Evolutionary conservation across 768 basidiomycete species (phyloP).

Genomic region (Macrolepiota fuliginosa): DNA sequence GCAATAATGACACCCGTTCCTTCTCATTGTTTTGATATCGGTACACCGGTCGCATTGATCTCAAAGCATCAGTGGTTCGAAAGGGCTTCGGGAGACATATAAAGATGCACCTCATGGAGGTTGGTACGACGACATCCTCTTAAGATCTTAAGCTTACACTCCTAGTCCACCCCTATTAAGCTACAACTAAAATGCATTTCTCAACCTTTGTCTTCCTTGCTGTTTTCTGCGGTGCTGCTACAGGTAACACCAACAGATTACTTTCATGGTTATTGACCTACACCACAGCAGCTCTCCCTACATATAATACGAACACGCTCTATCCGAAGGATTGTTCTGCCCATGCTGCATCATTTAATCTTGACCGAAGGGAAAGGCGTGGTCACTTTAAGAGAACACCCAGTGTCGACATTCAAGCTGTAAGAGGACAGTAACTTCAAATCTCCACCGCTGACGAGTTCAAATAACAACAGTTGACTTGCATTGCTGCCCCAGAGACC

Average conservation of each 20-base stretch:
- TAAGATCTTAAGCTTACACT: neutral
- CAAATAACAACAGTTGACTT: neutral
- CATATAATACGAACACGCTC: neutral
- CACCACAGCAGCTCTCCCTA: neutral
- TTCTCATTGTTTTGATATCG: neutral
- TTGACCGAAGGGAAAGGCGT: slow-evolving; percentile 8
- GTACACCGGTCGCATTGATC: neutral
- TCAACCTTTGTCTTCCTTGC: neutral
- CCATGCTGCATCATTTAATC: slow-evolving; percentile 6
- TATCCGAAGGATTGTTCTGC: slow-evolving; percentile 6
- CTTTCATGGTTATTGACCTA: neutral
- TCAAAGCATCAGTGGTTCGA: neutral
- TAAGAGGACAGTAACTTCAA: neutral
- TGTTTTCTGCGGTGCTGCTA: neutral
- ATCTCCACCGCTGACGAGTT: neutral
- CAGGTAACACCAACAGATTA: neutral
- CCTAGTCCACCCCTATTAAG: neutral
- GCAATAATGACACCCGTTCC: neutral
- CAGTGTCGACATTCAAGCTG: neutral
- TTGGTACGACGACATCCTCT: neutral
- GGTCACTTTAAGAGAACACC: slow-evolving; percentile 1
- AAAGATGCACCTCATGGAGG: neutral
- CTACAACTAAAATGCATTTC: neutral
- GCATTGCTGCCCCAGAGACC: slow-evolving; percentile 9
- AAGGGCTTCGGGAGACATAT: slow-evolving; percentile 1